Conservation (phyloP, 1,139 yeast genomes). For the Geotrichum carabidarum region DNA sequence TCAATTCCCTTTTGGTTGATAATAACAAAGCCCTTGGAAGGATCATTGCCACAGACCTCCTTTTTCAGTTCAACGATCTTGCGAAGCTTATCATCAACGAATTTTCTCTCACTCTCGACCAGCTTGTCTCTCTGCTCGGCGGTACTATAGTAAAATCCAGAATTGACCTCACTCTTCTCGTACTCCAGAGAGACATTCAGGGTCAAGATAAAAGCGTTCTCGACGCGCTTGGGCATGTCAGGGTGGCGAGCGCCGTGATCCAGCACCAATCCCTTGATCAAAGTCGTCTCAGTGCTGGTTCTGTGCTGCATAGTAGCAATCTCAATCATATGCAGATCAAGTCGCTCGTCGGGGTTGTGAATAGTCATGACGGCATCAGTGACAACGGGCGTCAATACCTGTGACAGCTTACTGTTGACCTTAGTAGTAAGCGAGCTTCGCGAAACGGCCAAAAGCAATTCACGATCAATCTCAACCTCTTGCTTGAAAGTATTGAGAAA, state of each 20-base stretch:
- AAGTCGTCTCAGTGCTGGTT: constrained; percentile 73
- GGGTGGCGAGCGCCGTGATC: constrained; percentile 99
- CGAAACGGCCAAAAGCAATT: constrained; percentile 84
- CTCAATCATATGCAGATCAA: constrained; percentile 96
- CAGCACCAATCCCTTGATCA: constrained; percentile 83
- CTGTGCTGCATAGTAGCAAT: constrained; percentile 98
- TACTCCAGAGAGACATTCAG: constrained; percentile 92
- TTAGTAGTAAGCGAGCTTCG: constrained; percentile 85
- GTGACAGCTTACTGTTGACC: constrained; percentile 68
- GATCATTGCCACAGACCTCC: constrained; percentile 75
- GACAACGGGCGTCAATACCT: constrained; percentile 84
- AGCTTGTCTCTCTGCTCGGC: constrained; percentile 96
- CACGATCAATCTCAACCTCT: constrained; percentile 59
- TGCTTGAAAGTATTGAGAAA: constrained; percentile 59
- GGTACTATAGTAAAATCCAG: constrained; percentile 88
- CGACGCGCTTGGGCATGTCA: constrained; percentile 89
- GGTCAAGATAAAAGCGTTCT: constrained; percentile 78
- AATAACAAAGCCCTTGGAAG: constrained; percentile 79
- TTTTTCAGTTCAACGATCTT: constrained; percentile 91
- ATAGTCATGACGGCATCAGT: constrained; percentile 93
- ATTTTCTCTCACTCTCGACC: constrained; percentile 87
- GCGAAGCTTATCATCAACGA: constrained; percentile 88
- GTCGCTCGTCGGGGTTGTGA: constrained; percentile 48
- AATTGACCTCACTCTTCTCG: constrained; percentile 96
- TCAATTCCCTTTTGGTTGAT: constrained; percentile 98